Conservation (phyloP, 495 filamentous ascomycete species). For the Xylaria cubensis region DNA sequence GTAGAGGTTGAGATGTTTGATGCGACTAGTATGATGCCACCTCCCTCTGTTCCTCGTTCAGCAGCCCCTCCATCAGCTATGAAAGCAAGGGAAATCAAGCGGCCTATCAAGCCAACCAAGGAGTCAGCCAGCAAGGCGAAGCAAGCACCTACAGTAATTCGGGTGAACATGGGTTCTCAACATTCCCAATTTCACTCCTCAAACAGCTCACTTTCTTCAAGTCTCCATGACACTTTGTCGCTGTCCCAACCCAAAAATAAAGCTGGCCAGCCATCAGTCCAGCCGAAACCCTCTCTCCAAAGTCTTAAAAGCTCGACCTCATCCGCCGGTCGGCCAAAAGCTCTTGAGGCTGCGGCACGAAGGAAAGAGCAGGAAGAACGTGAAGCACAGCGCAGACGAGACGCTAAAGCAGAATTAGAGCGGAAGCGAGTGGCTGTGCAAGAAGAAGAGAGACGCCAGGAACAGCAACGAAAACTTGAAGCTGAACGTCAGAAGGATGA, state of each 20-base stretch:
- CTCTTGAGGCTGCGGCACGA: conserved; percentile 68
- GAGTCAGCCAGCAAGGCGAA: conserved; percentile 69
- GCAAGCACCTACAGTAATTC: conserved; percentile 79
- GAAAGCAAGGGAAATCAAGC: conserved; percentile 63
- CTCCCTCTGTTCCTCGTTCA: conserved; percentile 62
- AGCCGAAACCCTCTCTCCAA: conserved; percentile 66
- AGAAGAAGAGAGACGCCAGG: conserved; percentile 61
- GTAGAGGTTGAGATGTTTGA: conserved; percentile 57
- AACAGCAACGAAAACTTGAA: conserved; percentile 59
- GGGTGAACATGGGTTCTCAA: conserved; percentile 76
- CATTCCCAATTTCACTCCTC: conserved; percentile 64
- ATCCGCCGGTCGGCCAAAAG: conserved; percentile 65
- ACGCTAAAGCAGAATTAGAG: conserved; percentile 78
- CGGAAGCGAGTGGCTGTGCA: conserved; percentile 70
- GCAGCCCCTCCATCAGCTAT: conserved; percentile 51
- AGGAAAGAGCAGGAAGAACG: conserved; percentile 84
- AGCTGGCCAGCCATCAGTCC: conserved; percentile 69
- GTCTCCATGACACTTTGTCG: conserved; percentile 64
- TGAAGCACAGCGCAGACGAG: conserved; percentile 76
- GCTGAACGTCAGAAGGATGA: conserved; percentile 58
- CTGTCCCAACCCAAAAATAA: conserved; percentile 63
- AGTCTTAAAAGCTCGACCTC: conserved; percentile 75
- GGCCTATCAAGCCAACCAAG: conserved; percentile 74
- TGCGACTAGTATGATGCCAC: conserved; percentile 57
- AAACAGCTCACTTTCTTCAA: conserved; percentile 63